Evolutionary conservation across 2,329 filamentous ascomycete species (phyloP).

Genomic region (Fusarium sp.): DNA sequence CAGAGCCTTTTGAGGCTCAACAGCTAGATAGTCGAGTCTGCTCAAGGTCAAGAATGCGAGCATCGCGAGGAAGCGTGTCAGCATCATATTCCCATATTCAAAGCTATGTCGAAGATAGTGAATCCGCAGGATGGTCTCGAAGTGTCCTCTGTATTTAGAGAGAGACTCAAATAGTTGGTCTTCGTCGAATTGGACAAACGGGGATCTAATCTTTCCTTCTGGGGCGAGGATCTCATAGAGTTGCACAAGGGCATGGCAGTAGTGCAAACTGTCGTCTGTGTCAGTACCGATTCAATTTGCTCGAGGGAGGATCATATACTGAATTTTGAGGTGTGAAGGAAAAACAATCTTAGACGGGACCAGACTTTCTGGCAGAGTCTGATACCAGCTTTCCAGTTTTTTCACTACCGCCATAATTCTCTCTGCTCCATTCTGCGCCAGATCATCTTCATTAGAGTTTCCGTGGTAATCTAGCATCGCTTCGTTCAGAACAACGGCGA

Average conservation of each 20-base stretch:
- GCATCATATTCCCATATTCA: conserved; percentile 15
- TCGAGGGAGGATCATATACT: neutral
- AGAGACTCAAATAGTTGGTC: neutral
- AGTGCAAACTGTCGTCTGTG: neutral
- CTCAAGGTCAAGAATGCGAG: neutral
- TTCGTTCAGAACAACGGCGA: neutral
- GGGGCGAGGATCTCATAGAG: neutral
- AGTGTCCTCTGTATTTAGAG: neutral
- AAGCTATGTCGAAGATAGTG: conserved; percentile 28
- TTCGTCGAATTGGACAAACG: fast-evolving
- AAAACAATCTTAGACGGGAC: neutral
- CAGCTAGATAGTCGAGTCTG: neutral
- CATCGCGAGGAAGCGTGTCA: conserved; percentile 10
- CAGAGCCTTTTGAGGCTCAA: neutral
- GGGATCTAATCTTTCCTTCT: neutral
- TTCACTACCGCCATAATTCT: neutral
- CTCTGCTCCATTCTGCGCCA: fast-evolving
- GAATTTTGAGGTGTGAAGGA: conserved; percentile 17
- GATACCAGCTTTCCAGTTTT: neutral
- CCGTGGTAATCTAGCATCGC: neutral
- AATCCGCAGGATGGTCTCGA: conserved; percentile 24
- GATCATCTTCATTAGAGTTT: neutral
- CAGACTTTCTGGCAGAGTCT: neutral
- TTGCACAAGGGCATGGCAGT: neutral
- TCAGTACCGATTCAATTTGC: neutral